Evolutionary conservation across 2,329 filamentous ascomycete genomes (phyloP), one percentile per base, ranked within the genome.

Genomic region (Domatiomyces catenatus): DNA sequence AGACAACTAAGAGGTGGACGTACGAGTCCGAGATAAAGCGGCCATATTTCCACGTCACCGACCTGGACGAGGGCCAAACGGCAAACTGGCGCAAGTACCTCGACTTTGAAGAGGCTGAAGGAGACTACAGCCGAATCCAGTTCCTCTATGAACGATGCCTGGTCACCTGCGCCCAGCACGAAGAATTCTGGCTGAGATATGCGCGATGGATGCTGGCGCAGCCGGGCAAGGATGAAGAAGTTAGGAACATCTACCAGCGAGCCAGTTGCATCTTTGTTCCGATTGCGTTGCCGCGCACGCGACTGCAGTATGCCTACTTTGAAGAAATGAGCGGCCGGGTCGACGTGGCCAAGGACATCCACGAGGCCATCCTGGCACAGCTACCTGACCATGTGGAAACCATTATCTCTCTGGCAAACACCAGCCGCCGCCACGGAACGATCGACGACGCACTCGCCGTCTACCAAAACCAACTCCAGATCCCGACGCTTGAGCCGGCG

Each of bases 171-270:
- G 90, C 92, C 15, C 84, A 93, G 58, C 95, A 98, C 63, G 90
- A 96, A 47, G 90, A 96, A 63, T 94, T 96, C 67, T 98, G 92
- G 92, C 80, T 94, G 61, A 84, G 92, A n/a, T 98, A 94, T 67
- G 86, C 84, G 15, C 76, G 90, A 42, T 98, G 92, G 92, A 94
- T 95, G 85, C 75, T 77, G 52, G 80, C 80, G 0, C 86, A 94
- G 63, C 69, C 79, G 1, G 80, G 75, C 58, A 94, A 93, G 65
- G 81, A 88, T 45, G 86, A 95, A 64, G 89, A 95, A 63, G 83
- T 90, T 5, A 83, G 92, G 51, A 89, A 86, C 66, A 92, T 96
- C 56, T 96, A 93, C 63, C 81, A 90, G 64, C 81, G 88, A 51
- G 92, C 90, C 8, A 82, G 84, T 57, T 88, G 80, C 48, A 69